phyloP scores from a whole-genome alignment of 768 basidiomycete genomes.

The Boletellus sp. region DNA sequence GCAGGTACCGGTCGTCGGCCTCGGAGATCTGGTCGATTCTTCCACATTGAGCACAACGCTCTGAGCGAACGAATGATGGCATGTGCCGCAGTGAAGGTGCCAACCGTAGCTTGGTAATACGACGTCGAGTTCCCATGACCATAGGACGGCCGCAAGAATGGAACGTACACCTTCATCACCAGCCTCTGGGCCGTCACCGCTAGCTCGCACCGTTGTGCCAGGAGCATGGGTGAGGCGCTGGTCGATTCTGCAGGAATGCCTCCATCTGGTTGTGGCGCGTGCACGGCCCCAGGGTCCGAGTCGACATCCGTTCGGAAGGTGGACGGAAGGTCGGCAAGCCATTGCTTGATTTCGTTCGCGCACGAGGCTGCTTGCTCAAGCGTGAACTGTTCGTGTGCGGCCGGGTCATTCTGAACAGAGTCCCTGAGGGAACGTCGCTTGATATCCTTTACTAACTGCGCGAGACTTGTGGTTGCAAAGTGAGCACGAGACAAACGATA shows the following conservation, averaged over 20 bases:
- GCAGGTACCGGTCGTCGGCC: constrained; percentile 38
- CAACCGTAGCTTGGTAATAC: constrained; percentile 51
- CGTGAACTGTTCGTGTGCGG: constrained; percentile 36
- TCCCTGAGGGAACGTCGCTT: constrained; percentile 49
- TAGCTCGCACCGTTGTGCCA: constrained; percentile 57
- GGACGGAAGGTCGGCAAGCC: constrained; percentile 49
- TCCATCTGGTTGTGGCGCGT: constrained; percentile 9
- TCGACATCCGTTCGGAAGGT: constrained; percentile 43
- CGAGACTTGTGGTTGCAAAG: constrained; percentile 40
- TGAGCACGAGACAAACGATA: neutral
- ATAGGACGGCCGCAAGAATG: constrained; percentile 50
- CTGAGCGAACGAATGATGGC: constrained; percentile 52
- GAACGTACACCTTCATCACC: constrained; percentile 62
- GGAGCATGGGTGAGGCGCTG: constrained; percentile 34
- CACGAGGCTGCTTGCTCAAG: constrained; percentile 60
- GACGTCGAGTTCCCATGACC: constrained; percentile 26
- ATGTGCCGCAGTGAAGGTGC: constrained; percentile 65
- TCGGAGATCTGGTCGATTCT: constrained; percentile 32
- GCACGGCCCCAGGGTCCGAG: constrained; percentile 24
- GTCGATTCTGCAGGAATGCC: constrained; percentile 9
- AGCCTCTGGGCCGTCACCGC: constrained; percentile 57
- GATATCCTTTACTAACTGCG: constrained; percentile 59
- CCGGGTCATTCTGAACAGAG: constrained; percentile 29
- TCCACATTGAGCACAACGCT: constrained; percentile 40
- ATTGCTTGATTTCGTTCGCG: constrained; percentile 54